phyloP scores from a whole-genome alignment of 2,329 filamentous ascomycete species.

The Pseudocercospora fuligena region DNA sequence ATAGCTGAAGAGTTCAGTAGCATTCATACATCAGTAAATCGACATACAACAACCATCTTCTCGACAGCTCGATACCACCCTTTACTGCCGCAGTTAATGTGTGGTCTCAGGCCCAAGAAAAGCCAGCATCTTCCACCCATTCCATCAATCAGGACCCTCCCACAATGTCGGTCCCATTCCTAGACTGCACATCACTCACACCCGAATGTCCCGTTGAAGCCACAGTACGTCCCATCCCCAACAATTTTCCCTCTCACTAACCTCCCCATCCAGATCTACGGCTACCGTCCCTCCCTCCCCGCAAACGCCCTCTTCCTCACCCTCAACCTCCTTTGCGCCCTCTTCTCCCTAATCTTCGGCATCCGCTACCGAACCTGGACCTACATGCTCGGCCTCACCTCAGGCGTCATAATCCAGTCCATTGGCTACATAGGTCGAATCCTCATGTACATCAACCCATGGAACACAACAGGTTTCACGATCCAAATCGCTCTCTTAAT shows the following conservation, averaged over 20 bases:
- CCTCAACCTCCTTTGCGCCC: constrained; percentile 41
- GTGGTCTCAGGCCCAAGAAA: too few species aligned
- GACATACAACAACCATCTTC: too few species aligned
- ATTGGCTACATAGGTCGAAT: constrained; percentile 50
- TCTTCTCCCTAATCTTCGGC: constrained; percentile 42
- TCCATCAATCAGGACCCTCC: neutral
- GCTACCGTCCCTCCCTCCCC: neutral
- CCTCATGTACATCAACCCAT: constrained; percentile 49
- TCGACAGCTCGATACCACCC: too few species aligned
- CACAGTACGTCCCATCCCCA: neutral
- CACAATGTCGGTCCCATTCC: neutral
- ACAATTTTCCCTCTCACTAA: neutral
- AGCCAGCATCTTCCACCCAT: neutral
- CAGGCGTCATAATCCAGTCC: constrained; percentile 48
- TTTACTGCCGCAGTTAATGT: too few species aligned
- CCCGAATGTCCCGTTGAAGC: neutral
- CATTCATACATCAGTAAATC: too few species aligned
- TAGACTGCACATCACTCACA: neutral
- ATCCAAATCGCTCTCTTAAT: constrained; percentile 50
- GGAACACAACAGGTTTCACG: constrained; percentile 45
- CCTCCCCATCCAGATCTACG: neutral
- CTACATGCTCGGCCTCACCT: constrained; percentile 46
- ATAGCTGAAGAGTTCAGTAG: neutral
- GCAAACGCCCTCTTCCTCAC: constrained; percentile 46
- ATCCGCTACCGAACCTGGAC: constrained; percentile 42